phyloP scores from a whole-genome alignment of 2,329 filamentous ascomycete genomes.

The Fusarium sarcochroum region DNA sequence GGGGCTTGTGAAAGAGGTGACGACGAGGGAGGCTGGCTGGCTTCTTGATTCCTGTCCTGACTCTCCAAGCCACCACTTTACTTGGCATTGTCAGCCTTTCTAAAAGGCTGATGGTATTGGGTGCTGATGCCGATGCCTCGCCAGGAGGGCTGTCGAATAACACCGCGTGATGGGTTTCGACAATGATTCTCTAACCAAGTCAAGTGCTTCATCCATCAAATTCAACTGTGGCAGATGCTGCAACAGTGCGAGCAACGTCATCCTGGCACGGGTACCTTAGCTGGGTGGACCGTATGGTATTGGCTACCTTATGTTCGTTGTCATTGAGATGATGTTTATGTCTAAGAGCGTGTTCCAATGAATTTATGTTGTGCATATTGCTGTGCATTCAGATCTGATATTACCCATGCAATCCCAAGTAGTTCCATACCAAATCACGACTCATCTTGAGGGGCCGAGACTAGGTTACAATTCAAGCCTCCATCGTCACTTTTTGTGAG shows the following conservation, averaged over 20 bases:
- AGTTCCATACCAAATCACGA: conserved; percentile 15
- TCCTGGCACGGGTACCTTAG: conserved; percentile 17
- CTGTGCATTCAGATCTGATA: conserved; percentile 43
- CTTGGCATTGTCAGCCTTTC: conserved; percentile 20
- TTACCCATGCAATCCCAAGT: conserved; percentile 33
- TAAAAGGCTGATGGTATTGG: conserved; percentile 21
- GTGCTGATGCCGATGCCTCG: not conserved
- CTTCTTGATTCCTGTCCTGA: conserved; percentile 7
- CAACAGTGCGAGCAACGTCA: conserved; percentile 44
- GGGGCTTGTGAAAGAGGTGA: conserved; percentile 24
- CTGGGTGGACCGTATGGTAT: conserved; percentile 25
- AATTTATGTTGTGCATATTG: conserved; percentile 46
- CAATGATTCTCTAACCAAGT: conserved; percentile 15
- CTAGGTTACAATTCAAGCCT: conserved; percentile 13
- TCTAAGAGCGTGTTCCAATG: conserved; percentile 26
- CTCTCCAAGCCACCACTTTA: conserved; percentile 27
- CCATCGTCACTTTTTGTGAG: conserved; percentile 3
- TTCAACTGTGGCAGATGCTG: conserved; percentile 29
- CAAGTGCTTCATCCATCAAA: conserved; percentile 6
- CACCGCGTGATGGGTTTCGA: conserved; percentile 15
- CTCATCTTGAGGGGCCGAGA: conserved; percentile 2
- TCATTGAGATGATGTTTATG: conserved; percentile 21
- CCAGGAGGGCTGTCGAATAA: conserved; percentile 21
- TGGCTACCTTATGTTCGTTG: conserved; percentile 18
- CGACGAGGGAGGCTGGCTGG: conserved; percentile 12